A percentile compares a stretch with the other conserved stretches of the same genome.
Evolutionary conservation across 768 basidiomycete genomes (phyloP).

Genomic region (Xanthoconium stramineum): DNA sequence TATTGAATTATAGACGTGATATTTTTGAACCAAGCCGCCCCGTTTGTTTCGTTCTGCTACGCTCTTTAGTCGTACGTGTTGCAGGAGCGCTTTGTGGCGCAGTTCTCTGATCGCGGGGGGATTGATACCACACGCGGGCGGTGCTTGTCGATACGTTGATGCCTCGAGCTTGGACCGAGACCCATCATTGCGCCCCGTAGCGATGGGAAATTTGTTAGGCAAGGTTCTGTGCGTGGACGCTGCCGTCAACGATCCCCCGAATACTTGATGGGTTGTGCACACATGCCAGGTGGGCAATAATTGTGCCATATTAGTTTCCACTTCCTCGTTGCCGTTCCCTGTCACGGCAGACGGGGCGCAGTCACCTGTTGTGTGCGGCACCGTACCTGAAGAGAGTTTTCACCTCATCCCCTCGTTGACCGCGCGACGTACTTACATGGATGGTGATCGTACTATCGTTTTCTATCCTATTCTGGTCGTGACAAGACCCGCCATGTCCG

Average conservation of each 20-base stretch:
- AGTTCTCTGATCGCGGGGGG: not conserved
- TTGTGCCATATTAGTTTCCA: not conserved
- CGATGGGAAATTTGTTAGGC: slow-evolving; percentile 2
- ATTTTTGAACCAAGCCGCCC: not conserved
- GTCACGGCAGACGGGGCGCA: not conserved
- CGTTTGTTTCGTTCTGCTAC: not conserved
- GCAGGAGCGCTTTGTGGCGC: not conserved
- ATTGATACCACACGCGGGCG: not conserved
- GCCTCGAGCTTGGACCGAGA: not conserved
- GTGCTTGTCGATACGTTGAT: not conserved
- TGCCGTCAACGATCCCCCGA: slow-evolving; percentile 11
- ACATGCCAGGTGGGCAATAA: not conserved
- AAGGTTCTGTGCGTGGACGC: not conserved
- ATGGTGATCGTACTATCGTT: not conserved
- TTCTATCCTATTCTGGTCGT: not conserved
- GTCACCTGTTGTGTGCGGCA: not conserved
- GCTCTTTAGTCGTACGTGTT: not conserved
- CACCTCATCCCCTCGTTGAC: slow-evolving; percentile 1
- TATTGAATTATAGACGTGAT: slow-evolving; percentile 8
- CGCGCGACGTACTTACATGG: slow-evolving; percentile 1
- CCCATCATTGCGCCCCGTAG: not conserved
- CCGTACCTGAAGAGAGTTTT: slow-evolving; percentile 9
- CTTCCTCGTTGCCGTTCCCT: not conserved
- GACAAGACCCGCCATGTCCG: not conserved
- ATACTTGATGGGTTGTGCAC: not conserved